phyloP scores from a whole-genome alignment of 2,329 filamentous ascomycete genomes.

The Stagonosporopsis vannaccii region DNA sequence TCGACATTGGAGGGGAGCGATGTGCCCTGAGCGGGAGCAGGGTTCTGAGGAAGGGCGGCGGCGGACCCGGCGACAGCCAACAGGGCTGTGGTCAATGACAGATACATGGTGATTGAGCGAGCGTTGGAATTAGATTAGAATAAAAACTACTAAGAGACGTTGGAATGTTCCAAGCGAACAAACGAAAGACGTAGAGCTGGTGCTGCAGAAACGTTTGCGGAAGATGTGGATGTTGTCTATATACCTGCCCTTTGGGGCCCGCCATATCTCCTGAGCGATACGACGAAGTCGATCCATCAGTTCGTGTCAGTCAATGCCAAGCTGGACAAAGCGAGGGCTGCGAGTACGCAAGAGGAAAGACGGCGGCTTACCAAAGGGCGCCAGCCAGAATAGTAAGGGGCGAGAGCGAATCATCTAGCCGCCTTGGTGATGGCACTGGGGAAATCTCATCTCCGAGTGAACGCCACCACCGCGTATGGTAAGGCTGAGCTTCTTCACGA shows the following conservation, averaged over 20 bases:
- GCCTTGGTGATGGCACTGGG: slow-evolving; percentile 12
- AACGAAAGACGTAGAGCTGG: slow-evolving; percentile 20
- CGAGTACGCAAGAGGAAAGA: slow-evolving; percentile 16
- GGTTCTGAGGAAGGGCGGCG: slow-evolving; percentile 19
- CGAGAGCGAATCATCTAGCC: slow-evolving; percentile 18
- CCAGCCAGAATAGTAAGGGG: slow-evolving; percentile 20
- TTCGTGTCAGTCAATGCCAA: slow-evolving; percentile 17
- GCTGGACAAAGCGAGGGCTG: background rate
- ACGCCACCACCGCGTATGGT: slow-evolving; percentile 14
- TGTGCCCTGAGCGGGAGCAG: slow-evolving; percentile 15
- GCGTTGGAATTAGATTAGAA: slow-evolving; percentile 18
- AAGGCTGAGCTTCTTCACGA: slow-evolving; percentile 15
- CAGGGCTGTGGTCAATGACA: slow-evolving; percentile 17
- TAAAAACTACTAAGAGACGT: slow-evolving; percentile 14
- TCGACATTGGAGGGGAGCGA: slow-evolving; percentile 7
- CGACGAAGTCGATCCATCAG: slow-evolving; percentile 16
- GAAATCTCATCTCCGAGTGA: slow-evolving; percentile 18
- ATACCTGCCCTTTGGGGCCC: background rate
- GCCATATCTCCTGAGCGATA: slow-evolving; percentile 19
- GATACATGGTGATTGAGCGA: slow-evolving; percentile 18
- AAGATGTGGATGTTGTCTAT: slow-evolving; percentile 9
- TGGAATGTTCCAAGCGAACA: slow-evolving; percentile 16
- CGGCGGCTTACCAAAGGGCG: slow-evolving; percentile 13
- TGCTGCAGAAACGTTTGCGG: slow-evolving; percentile 18
- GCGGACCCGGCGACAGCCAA: slow-evolving; percentile 21